Conservation (phyloP, 116 monocot genomes). For the Dioscorea cayenensis region DNA sequence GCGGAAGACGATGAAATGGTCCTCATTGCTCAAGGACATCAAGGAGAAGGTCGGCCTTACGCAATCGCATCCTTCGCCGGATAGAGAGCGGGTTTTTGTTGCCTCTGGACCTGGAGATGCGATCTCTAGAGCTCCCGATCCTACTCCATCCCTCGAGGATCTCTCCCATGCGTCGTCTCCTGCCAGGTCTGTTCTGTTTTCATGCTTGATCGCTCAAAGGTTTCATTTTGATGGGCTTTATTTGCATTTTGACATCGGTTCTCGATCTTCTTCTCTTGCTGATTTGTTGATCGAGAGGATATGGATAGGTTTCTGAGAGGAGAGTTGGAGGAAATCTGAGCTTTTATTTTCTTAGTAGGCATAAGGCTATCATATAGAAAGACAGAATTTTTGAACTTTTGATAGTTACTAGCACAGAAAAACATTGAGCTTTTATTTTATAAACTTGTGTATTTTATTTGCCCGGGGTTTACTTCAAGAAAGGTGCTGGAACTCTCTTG, state of each 20-base stretch:
- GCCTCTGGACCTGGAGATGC: conserved; percentile 2
- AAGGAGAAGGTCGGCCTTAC: conserved; percentile 44
- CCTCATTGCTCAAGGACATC: conserved; percentile 41
- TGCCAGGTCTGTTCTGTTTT: background rate
- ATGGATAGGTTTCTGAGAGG: background rate
- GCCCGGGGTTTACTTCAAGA: too few relatives aligned
- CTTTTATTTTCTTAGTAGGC: too few relatives aligned
- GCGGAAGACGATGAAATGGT: conserved; percentile 45
- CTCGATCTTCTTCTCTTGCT: background rate
- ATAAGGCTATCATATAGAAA: too few relatives aligned
- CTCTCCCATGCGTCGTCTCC: background rate
- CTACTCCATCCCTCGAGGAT: background rate
- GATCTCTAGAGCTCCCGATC: background rate
- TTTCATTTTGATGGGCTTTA: background rate
- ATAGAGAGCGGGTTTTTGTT: background rate
- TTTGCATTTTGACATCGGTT: background rate
- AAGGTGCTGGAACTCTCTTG: too few relatives aligned
- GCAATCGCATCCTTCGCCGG: background rate
- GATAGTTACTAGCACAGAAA: too few relatives aligned
- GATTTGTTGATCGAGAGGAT: background rate
- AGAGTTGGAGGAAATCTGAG: too few relatives aligned
- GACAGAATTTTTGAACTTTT: too few relatives aligned
- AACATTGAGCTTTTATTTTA: too few relatives aligned
- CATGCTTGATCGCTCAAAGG: background rate
- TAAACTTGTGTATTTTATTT: too few relatives aligned